Conservation (phyloP, 345 rosid species). For the Hypericum perforatum region DNA sequence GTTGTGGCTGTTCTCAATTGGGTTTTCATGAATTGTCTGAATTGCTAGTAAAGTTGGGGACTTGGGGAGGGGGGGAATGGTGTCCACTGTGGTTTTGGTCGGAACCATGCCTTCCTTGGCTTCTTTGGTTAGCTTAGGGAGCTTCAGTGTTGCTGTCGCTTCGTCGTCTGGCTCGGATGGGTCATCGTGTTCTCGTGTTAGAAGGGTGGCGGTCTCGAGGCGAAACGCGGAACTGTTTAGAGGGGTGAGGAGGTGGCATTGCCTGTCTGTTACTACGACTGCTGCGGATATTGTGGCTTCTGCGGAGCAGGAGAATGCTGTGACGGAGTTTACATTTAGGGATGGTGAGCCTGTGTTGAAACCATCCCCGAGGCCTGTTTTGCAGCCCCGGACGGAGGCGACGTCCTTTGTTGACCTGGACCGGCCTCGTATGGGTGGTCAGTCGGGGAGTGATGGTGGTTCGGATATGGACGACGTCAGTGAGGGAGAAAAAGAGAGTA, state of each 20-base stretch:
- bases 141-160: slow-evolving; percentile 20
- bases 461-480: slow-evolving; percentile 20
- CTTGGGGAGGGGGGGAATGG: slow-evolving; percentile 18
- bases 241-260: slow-evolving; percentile 47
- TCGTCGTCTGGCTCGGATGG: slow-evolving; percentile 28
- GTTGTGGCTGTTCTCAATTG: too few species aligned
- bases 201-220: slow-evolving; percentile 50
- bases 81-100: slow-evolving; percentile 55
- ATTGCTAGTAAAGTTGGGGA: too few species aligned
- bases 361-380: slow-evolving; percentile 72
- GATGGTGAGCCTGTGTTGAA: slow-evolving; percentile 53
- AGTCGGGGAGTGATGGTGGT: slow-evolving; percentile 9
- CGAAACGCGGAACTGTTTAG: slow-evolving; percentile 15
- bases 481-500: slow-evolving; percentile 43
- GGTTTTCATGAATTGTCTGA: too few species aligned
- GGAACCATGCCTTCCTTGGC: slow-evolving; percentile 74
- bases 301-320: slow-evolving; percentile 53
- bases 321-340: slow-evolving; percentile 30
- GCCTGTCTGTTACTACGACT: slow-evolving; percentile 48
- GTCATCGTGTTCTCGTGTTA: slow-evolving; percentile 40
- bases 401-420: slow-evolving; percentile 21
- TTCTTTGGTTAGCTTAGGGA: slow-evolving; percentile 49
- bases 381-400: slow-evolving; percentile 30
- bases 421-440: slow-evolving; percentile 27
- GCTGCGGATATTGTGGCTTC: slow-evolving; percentile 43